Percentiles rank a stretch among this genome's conserved stretches.
These are phyloP conservation scores for Leucosporidium yakuticum DNA, from an alignment of 768 basidiomycete species.

Conservation along the genomic window DNA sequence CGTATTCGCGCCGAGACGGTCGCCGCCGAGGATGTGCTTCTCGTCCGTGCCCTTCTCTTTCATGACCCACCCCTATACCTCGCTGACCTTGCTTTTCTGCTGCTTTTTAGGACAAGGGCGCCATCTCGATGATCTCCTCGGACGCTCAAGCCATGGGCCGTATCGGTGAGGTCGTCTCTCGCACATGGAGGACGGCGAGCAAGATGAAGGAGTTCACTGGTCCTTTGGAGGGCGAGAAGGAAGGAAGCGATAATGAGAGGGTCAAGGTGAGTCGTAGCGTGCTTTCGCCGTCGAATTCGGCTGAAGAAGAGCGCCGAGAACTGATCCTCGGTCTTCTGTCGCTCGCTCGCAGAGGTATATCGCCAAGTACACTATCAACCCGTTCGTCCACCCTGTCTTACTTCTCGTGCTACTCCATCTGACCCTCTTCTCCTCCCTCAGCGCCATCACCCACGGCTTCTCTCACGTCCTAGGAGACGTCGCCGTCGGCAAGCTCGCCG, in stretches of 20 bases:
- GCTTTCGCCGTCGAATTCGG: neutral
- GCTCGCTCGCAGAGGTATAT: constrained; percentile 53
- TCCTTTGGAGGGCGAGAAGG: constrained; percentile 58
- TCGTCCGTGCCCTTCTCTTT: too few species aligned
- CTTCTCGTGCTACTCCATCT: constrained; percentile 42
- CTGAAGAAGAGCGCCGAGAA: neutral
- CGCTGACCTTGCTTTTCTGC: too few species aligned
- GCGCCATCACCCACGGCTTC: constrained; percentile 91
- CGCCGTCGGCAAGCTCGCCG: constrained; percentile 74
- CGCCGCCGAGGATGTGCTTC: constrained; percentile 82
- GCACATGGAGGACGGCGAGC: constrained; percentile 95
- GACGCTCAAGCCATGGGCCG: constrained; percentile 97
- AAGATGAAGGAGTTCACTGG: constrained; percentile 82
- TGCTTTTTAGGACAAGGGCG: constrained; percentile 51
- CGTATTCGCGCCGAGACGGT: constrained; percentile 94
- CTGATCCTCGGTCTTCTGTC: neutral
- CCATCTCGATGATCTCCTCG: constrained; percentile 93
- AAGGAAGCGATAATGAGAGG: constrained; percentile 71
- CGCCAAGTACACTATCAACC: constrained; percentile 95
- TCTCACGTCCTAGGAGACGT: constrained; percentile 79
- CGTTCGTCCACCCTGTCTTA: constrained; percentile 51
- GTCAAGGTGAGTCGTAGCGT: constrained; percentile 66
- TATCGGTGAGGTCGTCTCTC: constrained; percentile 83
- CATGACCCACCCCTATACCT: constrained; percentile 60
- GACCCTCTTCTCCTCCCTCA: constrained; percentile 41